phyloP scores from a whole-genome alignment of 2,329 filamentous ascomycete genomes.

The Sporothrix pseudoabietina region DNA sequence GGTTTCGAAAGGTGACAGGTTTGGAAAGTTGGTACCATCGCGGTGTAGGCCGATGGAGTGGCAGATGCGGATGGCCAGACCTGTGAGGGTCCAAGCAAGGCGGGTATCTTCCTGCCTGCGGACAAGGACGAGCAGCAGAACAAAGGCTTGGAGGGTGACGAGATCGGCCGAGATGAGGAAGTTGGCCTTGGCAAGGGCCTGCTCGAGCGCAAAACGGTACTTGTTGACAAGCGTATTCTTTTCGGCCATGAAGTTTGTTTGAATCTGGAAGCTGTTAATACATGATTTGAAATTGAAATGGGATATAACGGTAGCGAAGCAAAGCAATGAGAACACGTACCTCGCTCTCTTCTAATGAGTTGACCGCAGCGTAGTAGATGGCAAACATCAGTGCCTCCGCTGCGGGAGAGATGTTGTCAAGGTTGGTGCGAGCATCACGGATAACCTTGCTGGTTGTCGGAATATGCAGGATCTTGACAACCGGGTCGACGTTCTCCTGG shows the following conservation, averaged over 20 bases:
- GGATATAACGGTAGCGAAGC: not conserved
- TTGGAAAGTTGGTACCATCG: conserved; percentile 57
- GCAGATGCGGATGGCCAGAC: conserved; percentile 60
- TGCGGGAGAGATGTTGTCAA: conserved; percentile 58
- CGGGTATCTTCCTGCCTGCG: conserved; percentile 55
- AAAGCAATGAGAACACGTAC: conserved; percentile 42
- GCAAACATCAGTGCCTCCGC: conserved; percentile 66
- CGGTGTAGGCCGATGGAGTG: conserved; percentile 59
- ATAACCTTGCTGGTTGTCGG: conserved; percentile 47
- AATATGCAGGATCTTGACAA: conserved; percentile 50
- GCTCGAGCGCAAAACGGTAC: conserved; percentile 59
- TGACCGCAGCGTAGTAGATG: conserved; percentile 61
- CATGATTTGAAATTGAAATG: not conserved
- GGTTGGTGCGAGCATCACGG: conserved; percentile 55
- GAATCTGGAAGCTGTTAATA: conserved; percentile 45
- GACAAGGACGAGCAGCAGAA: conserved; percentile 59
- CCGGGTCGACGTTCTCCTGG: conserved; percentile 53
- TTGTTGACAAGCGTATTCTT: conserved; percentile 50
- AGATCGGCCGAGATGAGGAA: conserved; percentile 63
- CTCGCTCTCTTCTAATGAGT: conserved; percentile 62
- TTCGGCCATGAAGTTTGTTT: conserved; percentile 52
- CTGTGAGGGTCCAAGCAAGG: conserved; percentile 66
- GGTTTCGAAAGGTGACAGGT: conserved; percentile 60
- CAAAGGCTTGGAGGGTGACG: conserved; percentile 62
- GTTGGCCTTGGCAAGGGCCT: conserved; percentile 62